Evolutionary conservation across 2,329 filamentous ascomycete genomes (phyloP).

Genomic region (Magnaporthiopsis incrustans): DNA sequence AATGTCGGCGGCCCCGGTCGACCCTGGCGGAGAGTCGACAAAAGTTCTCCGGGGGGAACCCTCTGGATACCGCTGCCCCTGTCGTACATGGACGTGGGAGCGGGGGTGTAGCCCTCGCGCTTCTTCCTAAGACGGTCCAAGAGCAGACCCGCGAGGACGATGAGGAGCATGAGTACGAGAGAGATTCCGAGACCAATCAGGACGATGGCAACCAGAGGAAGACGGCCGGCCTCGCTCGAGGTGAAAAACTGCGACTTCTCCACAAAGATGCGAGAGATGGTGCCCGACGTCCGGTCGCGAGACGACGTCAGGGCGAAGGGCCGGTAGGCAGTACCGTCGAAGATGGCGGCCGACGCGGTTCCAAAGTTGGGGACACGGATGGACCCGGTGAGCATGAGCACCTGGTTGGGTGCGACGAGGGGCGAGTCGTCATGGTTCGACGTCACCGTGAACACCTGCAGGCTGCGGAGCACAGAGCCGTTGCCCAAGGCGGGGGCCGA

Average conservation of each 20-base stretch:
- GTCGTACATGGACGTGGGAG: conserved; percentile 59
- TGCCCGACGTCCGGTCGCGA: conserved; percentile 57
- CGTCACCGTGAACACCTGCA: conserved; percentile 73
- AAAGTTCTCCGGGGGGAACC: conserved; percentile 53
- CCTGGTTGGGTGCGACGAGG: conserved; percentile 58
- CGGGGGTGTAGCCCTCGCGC: conserved; percentile 73
- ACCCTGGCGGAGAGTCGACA: conserved; percentile 43
- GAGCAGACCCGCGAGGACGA: conserved; percentile 67
- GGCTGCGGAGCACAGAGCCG: conserved; percentile 62
- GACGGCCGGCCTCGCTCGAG: conserved; percentile 38
- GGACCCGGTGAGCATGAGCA: conserved; percentile 77
- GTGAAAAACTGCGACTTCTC: conserved; percentile 72
- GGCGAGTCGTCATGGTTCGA: conserved; percentile 56
- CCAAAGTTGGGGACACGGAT: conserved; percentile 70
- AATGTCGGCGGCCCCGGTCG: conserved; percentile 43
- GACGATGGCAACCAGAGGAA: conserved; percentile 70
- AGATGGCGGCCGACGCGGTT: conserved; percentile 76
- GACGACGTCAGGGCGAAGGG: conserved; percentile 77
- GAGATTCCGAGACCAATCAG: conserved; percentile 75
- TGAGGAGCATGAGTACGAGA: conserved; percentile 66
- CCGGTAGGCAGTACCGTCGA: conserved; percentile 69
- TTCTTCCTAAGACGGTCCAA: conserved; percentile 70
- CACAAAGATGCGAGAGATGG: conserved; percentile 74
- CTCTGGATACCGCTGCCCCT: conserved; percentile 49
- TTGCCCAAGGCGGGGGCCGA: conserved; percentile 56